Conservation (phyloP, 2,329 filamentous ascomycete species). For the Chaetomiaceae sp. region DNA sequence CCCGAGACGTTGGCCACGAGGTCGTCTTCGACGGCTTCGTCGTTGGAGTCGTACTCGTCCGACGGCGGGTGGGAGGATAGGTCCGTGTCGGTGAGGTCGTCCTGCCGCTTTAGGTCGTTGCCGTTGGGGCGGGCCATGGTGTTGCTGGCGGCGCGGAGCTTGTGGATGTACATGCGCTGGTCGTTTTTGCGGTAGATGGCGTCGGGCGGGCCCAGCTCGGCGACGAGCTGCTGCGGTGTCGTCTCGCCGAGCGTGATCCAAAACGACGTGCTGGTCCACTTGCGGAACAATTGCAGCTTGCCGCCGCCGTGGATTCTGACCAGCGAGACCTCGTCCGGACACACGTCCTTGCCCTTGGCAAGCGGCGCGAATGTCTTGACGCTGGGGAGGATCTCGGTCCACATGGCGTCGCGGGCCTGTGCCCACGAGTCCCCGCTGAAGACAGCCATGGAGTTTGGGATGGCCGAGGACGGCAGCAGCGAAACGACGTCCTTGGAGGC, state of each 20-base stretch:
- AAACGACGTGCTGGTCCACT: conserved; percentile 60
- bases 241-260: conserved; percentile 78
- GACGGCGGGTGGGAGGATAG: conserved; percentile 70
- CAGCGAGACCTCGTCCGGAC: conserved; percentile 84
- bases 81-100: conserved; percentile 66
- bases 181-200: conserved; percentile 91
- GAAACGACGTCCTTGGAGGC: conserved; percentile 77
- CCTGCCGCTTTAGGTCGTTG: conserved; percentile 42
- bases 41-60: conserved; percentile 60
- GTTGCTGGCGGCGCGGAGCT: conserved; percentile 51
- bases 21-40: conserved; percentile 54
- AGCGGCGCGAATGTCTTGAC: conserved; percentile 66
- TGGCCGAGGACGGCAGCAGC: conserved; percentile 70
- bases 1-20: conserved; percentile 51
- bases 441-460: conserved; percentile 82
- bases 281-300: conserved; percentile 69
- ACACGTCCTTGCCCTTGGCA: conserved; percentile 67
- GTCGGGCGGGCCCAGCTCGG: conserved; percentile 87
- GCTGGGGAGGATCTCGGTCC: conserved; percentile 68
- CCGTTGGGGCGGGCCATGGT: conserved; percentile 43
- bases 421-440: conserved; percentile 91
- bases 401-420: conserved; percentile 70
- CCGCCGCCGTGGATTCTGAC: conserved; percentile 75
- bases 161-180: conserved; percentile 81
- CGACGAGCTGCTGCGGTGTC: conserved; percentile 84